Conservation (phyloP, 306 rosid species). For the Cicer judaicum region DNA sequence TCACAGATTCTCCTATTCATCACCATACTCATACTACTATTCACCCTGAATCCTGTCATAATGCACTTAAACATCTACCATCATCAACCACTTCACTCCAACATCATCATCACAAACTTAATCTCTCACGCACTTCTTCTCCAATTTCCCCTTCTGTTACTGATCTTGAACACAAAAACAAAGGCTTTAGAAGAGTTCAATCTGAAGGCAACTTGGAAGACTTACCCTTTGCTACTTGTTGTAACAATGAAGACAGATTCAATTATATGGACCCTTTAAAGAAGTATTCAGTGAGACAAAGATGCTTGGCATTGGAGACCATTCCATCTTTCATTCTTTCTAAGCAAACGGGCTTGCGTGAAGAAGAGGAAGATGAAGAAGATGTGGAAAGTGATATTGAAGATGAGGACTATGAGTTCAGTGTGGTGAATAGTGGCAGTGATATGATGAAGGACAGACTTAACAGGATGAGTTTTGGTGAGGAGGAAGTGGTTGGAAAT, state of each 20-base stretch:
- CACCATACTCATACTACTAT: conserved; percentile 8
- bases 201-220: conserved; percentile 84
- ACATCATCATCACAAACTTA: conserved; percentile 55
- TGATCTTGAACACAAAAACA: conserved; percentile 47
- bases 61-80: conserved; percentile 48
- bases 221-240: conserved; percentile 52
- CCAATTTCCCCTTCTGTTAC: conserved; percentile 74
- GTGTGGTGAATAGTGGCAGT: conserved; percentile 35
- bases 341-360: conserved; percentile 33
- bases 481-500: conserved; percentile 26
- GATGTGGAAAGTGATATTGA: conserved; percentile 56
- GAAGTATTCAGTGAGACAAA: conserved; percentile 43
- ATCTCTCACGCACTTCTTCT: conserved; percentile 60
- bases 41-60: conserved; percentile 51
- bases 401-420: conserved; percentile 43
- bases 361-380: conserved; percentile 62
- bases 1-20: conserved; percentile 60
- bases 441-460: conserved; percentile 40
- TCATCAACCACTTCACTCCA: conserved; percentile 46
- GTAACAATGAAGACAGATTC: conserved; percentile 48
- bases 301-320: conserved; percentile 52
- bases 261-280: conserved; percentile 34
- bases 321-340: conserved; percentile 61
- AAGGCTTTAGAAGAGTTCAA: conserved; percentile 74
- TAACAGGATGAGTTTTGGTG: conserved; percentile 49